Evolutionary conservation across 1,284 basidiomycete species (phyloP), one percentile per base, ranked within the genome.

Genomic region (Ceratorhiza oryzae-sativae): DNA sequence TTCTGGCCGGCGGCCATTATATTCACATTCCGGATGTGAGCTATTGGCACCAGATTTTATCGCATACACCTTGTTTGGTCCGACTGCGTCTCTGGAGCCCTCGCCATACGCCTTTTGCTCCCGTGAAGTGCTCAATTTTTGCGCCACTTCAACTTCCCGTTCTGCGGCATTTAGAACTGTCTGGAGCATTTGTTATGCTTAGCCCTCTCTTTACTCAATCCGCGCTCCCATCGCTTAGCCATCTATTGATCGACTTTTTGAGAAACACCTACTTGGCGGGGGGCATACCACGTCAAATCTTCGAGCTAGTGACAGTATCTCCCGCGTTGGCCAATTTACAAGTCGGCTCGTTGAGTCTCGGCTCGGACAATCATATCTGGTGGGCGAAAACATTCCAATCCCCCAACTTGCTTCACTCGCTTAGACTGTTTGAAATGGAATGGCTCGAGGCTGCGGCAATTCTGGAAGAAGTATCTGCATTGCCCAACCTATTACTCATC

Each of bases 41-140:
- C 13, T 42, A 62, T 15, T 62, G 60, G 60, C 42, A 48, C 5
- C 3, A 46, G 12, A 62, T 62, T 8, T n/a, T 62, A 30, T 62
- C 60, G 9, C 46, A 46, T 9, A 62, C 60, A 18, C 45, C 60
- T 2, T 15, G 25, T 30, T 23, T 62, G 9, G 42, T 62, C 6
- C 18, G 42, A 20, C 30, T 62, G 6, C 42, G 9, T 1, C 60
- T 62, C 20, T 48, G 60, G 45, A 34, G 32, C 30, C 34, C 41
- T 5, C 59, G 59, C 3, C 27, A 61, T 30, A n/a, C n/a, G 30
- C 15, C 30, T 4, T 56, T 56, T 36, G 41, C 15, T n/a, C 32
- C 32, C 25, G 5, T 30, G 18, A 39, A 56, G 4, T 9, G 8
- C 5, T 6, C 55, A 13, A 18, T 1, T 10, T 18, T 58, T 1